These are phyloP conservation scores for Bimuria novae-zelandiae DNA, from an alignment of 2,329 filamentous ascomycete species.

Conservation along the genomic window DNA sequence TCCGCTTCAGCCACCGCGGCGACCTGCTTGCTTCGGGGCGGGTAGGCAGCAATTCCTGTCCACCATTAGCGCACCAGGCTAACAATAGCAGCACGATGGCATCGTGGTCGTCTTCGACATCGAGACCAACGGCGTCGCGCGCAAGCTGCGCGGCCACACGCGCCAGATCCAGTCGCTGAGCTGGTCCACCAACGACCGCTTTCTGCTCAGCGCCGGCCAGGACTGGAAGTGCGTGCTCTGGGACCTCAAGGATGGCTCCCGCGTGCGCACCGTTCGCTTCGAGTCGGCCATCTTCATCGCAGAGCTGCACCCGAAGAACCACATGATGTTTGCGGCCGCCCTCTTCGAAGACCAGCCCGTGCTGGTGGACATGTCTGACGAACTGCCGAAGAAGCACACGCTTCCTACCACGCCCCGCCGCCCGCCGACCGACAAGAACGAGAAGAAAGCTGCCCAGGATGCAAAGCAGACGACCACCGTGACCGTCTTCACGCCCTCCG, in stretches of 20 bases:
- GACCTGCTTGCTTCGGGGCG: slow-evolving; percentile 94
- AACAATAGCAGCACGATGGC: slow-evolving; percentile 67
- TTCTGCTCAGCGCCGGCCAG: slow-evolving; percentile 88
- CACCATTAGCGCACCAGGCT: slow-evolving; percentile 20
- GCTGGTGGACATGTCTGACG: slow-evolving; percentile 77
- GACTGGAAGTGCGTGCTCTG: slow-evolving; percentile 97
- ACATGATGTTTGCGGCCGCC: slow-evolving; percentile 84
- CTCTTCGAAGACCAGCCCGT: slow-evolving; percentile 92
- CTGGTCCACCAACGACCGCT: slow-evolving; percentile 91
- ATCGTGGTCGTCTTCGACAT: slow-evolving; percentile 96
- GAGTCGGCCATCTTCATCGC: slow-evolving; percentile 94
- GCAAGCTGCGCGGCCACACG: slow-evolving; percentile 91
- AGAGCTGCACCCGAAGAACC: slow-evolving; percentile 88
- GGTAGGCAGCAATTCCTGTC: slow-evolving; percentile 50
- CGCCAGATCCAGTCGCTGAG: slow-evolving; percentile 92
- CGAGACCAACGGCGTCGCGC: slow-evolving; percentile 94
- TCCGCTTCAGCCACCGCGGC: slow-evolving; percentile 90
- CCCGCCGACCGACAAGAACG: slow-evolving; percentile 72
- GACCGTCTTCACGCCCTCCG: slow-evolving; percentile 82
- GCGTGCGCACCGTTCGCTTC: slow-evolving; percentile 85
- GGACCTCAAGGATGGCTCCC: slow-evolving; percentile 77
- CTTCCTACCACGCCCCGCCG: slow-evolving; percentile 84
- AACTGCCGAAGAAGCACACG: slow-evolving; percentile 72
- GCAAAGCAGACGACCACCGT: slow-evolving; percentile 95
- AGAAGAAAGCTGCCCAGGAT: slow-evolving; percentile 89